Evolutionary conservation across 768 basidiomycete species (phyloP).

Genomic region (Russula ochroleuca): DNA sequence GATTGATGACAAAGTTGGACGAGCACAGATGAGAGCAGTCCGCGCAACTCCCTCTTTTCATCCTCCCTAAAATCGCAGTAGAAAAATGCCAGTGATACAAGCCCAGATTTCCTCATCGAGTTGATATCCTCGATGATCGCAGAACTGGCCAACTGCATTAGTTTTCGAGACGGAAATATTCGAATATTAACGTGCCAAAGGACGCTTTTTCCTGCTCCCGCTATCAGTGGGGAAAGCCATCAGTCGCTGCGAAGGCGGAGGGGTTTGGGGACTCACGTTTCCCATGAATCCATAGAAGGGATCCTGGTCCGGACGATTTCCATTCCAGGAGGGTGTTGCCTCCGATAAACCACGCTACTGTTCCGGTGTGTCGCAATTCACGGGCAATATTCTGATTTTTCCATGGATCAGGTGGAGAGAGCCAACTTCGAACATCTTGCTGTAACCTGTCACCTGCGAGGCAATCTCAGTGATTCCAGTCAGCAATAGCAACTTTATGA

Average conservation of each 20-base stretch:
- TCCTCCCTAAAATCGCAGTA: slow-evolving; percentile 6
- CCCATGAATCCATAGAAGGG: not conserved
- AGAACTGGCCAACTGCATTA: not conserved
- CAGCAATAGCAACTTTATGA: not conserved
- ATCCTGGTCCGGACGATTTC: not conserved
- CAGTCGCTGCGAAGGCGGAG: not conserved
- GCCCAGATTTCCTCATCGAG: not conserved
- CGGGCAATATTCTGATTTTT: not conserved
- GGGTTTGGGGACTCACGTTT: not conserved
- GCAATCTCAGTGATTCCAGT: not conserved
- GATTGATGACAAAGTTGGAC: slow-evolving; percentile 1
- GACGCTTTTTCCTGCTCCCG: not conserved
- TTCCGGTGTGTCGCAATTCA: not conserved
- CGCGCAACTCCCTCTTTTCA: not conserved
- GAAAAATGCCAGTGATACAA: not conserved
- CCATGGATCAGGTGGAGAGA: slow-evolving; percentile 8
- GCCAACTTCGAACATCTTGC: not conserved
- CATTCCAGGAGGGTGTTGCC: not conserved
- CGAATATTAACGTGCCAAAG: not conserved
- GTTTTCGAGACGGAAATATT: not conserved
- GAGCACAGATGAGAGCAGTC: not conserved
- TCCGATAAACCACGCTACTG: not conserved
- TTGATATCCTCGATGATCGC: not conserved
- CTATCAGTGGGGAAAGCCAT: not conserved
- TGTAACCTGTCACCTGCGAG: not conserved